phyloP scores from a whole-genome alignment of 1,139 yeast genomes.

The Pichia sp. region DNA sequence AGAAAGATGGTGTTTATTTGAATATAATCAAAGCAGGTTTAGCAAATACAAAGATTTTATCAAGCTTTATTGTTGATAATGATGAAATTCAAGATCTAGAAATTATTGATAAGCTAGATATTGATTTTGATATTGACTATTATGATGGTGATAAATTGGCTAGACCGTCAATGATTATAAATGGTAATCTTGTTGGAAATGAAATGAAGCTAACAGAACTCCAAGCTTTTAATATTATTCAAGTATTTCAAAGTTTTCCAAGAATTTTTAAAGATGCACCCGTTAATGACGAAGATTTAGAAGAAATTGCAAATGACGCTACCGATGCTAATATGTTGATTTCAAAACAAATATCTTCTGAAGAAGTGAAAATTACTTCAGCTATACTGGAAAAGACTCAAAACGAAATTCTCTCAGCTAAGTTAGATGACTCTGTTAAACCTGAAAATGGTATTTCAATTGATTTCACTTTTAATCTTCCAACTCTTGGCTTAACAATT shows the following conservation, averaged over 20 bases:
- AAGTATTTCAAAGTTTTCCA: constrained; percentile 51
- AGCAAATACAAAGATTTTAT: constrained; percentile 58
- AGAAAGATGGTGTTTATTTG: constrained; percentile 27
- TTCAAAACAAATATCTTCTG: constrained; percentile 18
- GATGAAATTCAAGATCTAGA: constrained; percentile 47
- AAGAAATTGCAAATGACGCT: constrained; percentile 62
- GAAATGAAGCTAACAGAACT: constrained; percentile 67
- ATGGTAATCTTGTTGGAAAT: constrained; percentile 61
- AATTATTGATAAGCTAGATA: constrained; percentile 64
- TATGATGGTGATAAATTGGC: constrained; percentile 32
- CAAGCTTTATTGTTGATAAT: constrained; percentile 48
- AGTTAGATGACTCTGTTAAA: not conserved
- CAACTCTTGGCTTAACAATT: constrained; percentile 57
- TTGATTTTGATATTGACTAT: constrained; percentile 56
- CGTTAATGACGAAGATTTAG: constrained; percentile 33
- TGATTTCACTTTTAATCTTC: constrained; percentile 50
- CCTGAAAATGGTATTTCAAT: constrained; percentile 20
- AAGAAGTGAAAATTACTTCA: constrained; percentile 10
- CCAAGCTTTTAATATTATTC: constrained; percentile 58
- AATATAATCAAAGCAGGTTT: constrained; percentile 62
- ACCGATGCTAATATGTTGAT: constrained; percentile 39
- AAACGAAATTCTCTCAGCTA: not conserved
- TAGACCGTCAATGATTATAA: constrained; percentile 47
- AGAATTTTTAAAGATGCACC: constrained; percentile 45
- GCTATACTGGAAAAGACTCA: not conserved